These are phyloP conservation scores for Triticum urartu DNA, from an alignment of 176 grass and related monocot genomes.

Conservation along the genomic window DNA sequence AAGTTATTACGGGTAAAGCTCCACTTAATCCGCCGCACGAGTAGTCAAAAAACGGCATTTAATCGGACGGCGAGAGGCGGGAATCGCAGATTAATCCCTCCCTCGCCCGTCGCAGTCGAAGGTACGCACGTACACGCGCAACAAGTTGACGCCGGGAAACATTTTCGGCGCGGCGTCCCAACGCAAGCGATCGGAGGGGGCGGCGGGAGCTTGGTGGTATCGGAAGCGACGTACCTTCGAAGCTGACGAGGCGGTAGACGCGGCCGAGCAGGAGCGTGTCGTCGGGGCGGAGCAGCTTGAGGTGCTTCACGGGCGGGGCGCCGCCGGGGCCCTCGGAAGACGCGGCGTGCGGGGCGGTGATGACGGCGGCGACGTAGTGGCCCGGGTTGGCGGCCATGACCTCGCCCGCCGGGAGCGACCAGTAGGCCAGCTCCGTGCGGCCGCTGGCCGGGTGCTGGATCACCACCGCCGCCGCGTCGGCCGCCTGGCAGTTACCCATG, in stretches of 20 bases:
- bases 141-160: background rate
- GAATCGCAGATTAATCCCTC: constrained; percentile 4
- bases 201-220: background rate
- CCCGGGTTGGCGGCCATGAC: constrained; percentile 88
- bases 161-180: constrained; percentile 12
- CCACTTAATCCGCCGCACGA: background rate
- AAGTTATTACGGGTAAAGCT: background rate
- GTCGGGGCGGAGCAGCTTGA: constrained; percentile 94
- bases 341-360: constrained; percentile 33
- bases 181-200: background rate
- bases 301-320: constrained; percentile 51
- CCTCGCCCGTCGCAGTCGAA: background rate
- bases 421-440: constrained; percentile 65
- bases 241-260: constrained; percentile 95
- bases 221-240: constrained; percentile 57
- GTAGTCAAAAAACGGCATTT: constrained; percentile 7
- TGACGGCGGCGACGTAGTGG: constrained; percentile 86
- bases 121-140: no score
- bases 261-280: constrained; percentile 79
- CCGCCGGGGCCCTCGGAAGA: background rate
- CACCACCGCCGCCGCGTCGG: constrained; percentile 70
- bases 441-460: constrained; percentile 75
- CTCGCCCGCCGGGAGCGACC: constrained; percentile 54
- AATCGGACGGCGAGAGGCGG: constrained; percentile 1
- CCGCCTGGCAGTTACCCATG: constrained; percentile 98